Evolutionary conservation across 805 yeast genomes (phyloP).

Genomic region (Candida methanosorbosa): DNA sequence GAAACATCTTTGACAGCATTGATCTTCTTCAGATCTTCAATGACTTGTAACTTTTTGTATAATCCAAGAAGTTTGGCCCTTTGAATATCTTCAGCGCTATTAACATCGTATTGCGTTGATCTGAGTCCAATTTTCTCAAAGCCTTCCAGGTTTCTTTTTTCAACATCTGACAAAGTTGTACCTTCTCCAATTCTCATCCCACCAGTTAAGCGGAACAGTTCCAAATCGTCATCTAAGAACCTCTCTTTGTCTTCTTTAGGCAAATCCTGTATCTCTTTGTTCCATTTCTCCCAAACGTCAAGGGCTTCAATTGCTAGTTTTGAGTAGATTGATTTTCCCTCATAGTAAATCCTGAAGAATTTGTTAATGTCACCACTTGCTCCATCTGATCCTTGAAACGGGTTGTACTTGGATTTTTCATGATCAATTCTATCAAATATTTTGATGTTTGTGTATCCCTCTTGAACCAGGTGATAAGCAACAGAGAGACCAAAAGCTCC

Average conservation of each 20-base stretch:
- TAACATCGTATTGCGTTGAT: conserved; percentile 22
- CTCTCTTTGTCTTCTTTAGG: conserved; percentile 17
- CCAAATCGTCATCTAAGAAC: no score
- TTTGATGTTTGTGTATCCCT: conserved; percentile 27
- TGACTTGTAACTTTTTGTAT: conserved; percentile 15
- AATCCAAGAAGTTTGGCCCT: conserved; percentile 24
- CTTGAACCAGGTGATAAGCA: conserved; percentile 30
- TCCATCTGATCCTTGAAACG: conserved; percentile 29
- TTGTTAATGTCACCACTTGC: conserved; percentile 33
- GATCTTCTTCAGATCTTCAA: conserved; percentile 8
- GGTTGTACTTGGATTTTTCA: conserved; percentile 17
- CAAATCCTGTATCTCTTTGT: conserved; percentile 11
- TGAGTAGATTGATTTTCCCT: conserved; percentile 26
- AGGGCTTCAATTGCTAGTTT: conserved; percentile 20
- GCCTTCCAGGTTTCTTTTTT: conserved; percentile 7
- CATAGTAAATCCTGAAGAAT: conserved; percentile 28
- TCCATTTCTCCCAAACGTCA: conserved; percentile 19
- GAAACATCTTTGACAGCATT: conserved; percentile 8
- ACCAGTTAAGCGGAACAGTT: no score
- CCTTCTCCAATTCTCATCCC: no score
- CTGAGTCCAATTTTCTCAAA: conserved; percentile 18
- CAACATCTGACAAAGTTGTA: conserved; percentile 4
- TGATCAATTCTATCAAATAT: conserved; percentile 30
- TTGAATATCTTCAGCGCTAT: conserved; percentile 17
- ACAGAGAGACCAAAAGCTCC: conserved; percentile 48